Conservation (phyloP, 2,329 filamentous ascomycete species). For the Aureobasidium sp. region DNA sequence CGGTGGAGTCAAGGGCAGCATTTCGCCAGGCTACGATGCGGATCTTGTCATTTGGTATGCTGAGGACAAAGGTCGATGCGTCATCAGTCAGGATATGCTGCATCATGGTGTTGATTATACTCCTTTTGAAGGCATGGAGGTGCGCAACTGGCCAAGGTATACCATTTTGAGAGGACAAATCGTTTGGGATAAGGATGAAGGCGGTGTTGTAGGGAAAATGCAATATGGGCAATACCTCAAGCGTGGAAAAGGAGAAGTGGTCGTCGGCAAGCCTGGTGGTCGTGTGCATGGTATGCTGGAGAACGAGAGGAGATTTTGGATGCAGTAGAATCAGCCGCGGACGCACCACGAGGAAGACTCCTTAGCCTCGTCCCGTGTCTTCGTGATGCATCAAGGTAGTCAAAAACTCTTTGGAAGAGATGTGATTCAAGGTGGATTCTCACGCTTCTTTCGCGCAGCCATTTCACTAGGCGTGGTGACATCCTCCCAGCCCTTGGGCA, state of each 20-base stretch:
- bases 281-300: constrained; percentile 26
- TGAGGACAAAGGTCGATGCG: constrained; percentile 22
- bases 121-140: constrained; percentile 51
- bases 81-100: constrained; percentile 39
- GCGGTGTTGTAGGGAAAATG: constrained; percentile 36
- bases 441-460: not conserved
- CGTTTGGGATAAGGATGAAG: constrained; percentile 51
- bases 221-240: constrained; percentile 32
- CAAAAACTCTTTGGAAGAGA: too few species aligned
- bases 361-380: too few species aligned
- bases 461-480: not conserved
- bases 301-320: constrained; percentile 28
- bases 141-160: constrained; percentile 56
- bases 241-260: constrained; percentile 30
- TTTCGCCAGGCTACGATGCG: constrained; percentile 39
- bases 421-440: not conserved
- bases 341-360: too few species aligned
- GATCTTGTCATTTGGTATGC: constrained; percentile 41
- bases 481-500: constrained; percentile 3
- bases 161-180: constrained; percentile 53
- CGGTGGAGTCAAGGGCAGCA: constrained; percentile 33
- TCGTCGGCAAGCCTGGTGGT: constrained; percentile 26
- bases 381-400: too few species aligned
- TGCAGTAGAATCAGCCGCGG: too few species aligned
- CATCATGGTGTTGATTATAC: constrained; percentile 59